Conservation (phyloP, 192 early-diverging fungal species). For the Rhizophagus prolifer region DNA sequence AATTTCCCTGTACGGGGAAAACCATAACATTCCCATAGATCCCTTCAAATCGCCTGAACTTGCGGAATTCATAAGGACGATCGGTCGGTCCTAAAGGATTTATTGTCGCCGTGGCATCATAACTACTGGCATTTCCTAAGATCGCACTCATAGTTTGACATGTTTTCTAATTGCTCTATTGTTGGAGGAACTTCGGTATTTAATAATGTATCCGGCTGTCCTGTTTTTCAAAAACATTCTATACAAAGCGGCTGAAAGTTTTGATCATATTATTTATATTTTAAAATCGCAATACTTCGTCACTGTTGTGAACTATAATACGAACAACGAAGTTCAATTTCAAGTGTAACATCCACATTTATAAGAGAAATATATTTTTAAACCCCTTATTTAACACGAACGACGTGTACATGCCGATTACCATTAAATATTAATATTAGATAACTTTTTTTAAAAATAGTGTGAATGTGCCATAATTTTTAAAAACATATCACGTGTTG, state of each 20-base stretch:
- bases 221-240: constrained; percentile 11
- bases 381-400: too few relatives aligned
- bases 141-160: not conserved
- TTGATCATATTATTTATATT: not conserved
- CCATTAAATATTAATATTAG: too few relatives aligned
- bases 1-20: too few relatives aligned
- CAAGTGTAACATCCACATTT: too few relatives aligned
- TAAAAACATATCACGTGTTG: too few relatives aligned
- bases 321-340: too few relatives aligned
- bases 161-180: constrained; percentile 4
- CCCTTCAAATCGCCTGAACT: not conserved
- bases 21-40: too few relatives aligned
- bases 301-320: too few relatives aligned
- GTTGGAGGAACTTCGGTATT: constrained; percentile 9
- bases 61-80: not conserved
- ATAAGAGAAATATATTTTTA: too few relatives aligned
- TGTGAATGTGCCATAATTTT: too few relatives aligned
- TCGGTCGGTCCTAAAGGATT: not conserved
- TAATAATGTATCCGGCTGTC: constrained; percentile 1
- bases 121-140: constrained; percentile 5
- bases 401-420: too few relatives aligned
- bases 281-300: not conserved
- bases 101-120: constrained; percentile 3
- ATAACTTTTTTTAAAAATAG: too few relatives aligned
- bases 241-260: constrained; percentile 6